Base-by-base conservation (phyloP, 179 eudicot species). In the Beta lomatogona region DNA sequence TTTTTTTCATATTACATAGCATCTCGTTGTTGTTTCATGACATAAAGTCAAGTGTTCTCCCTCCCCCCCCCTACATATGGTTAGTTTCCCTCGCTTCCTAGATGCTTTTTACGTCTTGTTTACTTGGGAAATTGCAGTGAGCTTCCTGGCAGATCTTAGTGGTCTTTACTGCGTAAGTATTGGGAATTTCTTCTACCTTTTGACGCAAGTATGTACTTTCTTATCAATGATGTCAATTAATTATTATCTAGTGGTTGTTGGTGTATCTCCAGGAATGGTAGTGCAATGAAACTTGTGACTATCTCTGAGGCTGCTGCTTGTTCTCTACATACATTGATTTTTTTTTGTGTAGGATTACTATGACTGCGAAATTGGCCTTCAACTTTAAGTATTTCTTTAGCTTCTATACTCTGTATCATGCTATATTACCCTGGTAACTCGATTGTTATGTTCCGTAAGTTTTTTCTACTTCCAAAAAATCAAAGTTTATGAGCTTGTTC, bases 141-240 rank as follows among this genome's bases (percentile, higher is more conserved):
- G 97, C 91, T 95, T 95, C 80, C 98, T 95, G 76, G 99, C 98
- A 16, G 92, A 95, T 86, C 85, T 95, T 75, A 97, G 98, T 83
- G 99, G 98, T 86, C 93, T 95, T 77, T 93, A 88, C 79, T 93
- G 99, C 90, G 77, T 93, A 67, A 91, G 99, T 84, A 83, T 93
- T 59, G 95, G 93, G 82, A 90, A 93, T 74, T 95, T 93, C 85
- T 93, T 91, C 91, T 95, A 82, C 89, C 77, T 93, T 59, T 82
- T 94, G 92, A 89, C 93, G 65, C 98, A 95, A 87, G 99, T 95
- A 92, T 68, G 97, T 83, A 80, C 67, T 70, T 81, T 45, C 70
- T 13, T 31, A 72, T 21, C 80, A 53, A 11, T 52, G 64, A 28
- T 77, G 83, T 21, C 53, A 13, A 48, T 64, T 31, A 9, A n/a